Base-by-base conservation (phyloP, 371 early-diverging fungal genomes). In the Mortierella sp. region DNA sequence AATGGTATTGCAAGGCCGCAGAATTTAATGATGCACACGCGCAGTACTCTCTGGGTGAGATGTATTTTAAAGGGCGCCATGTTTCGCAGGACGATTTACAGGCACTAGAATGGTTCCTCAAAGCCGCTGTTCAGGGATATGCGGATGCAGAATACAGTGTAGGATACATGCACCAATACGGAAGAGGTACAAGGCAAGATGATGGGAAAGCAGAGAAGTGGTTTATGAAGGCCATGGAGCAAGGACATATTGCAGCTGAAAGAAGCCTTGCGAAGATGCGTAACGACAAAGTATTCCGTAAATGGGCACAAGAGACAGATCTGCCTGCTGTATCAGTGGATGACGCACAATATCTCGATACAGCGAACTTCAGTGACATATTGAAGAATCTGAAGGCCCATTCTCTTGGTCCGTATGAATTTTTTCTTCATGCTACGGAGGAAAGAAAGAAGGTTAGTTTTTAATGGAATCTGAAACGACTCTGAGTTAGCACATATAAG, bases 161-260 rank as follows among this genome's bases (percentile, higher is more conserved):
- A 26, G 73, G 61, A 73, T 61, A 73, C 31, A 73, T 73, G 73
- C 59, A 73, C 73, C 61, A 59, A 26, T 46, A 73, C 46, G 73
- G 48, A 28, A 43, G 61, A 46, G 73, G 73, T 13, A 61, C 48
- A 59, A 28, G 11, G 26, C 46, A 6, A 19, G 40, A 61, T 61
- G 31, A 73, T 43, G 31, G 59, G 48, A 28, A 59, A 57, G 73
- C 73, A 37, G 73, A 59, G 61, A 46, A 73, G 53, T 73, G 73
- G 73, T 73, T 44, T 44, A 28, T 61, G 24, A 40, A n/a, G 44
- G 73, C 73, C 51, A 61, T 61, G 59, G 61, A 46, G 61, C 21
- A 73, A 59, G 73, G 61, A 44, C 61, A 73, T 46, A 43, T 46
- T 44, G 10, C 21, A n/a, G 73, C 73, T 5, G 21, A 73, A 44